Evolutionary conservation across 345 rosid genomes (phyloP).

Genomic region (Eucalyptus curtisii): DNA sequence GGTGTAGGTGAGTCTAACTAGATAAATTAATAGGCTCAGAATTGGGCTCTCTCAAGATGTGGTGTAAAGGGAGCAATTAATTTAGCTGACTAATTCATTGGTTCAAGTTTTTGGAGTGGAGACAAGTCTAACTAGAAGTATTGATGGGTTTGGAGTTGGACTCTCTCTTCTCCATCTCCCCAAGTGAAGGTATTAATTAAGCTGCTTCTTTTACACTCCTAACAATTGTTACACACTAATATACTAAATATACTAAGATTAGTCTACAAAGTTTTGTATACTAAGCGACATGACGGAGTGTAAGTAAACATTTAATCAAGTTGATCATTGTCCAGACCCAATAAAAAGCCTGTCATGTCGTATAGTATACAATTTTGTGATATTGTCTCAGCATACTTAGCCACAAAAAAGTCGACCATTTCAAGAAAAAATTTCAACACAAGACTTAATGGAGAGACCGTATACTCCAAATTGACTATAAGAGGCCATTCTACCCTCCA

Average conservation of each 20-base stretch:
- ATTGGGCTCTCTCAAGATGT: not conserved
- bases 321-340: not conserved
- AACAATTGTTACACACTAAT: not conserved
- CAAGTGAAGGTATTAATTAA: not conserved
- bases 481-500: not conserved
- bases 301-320: not conserved
- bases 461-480: not conserved
- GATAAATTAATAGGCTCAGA: no score
- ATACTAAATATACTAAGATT: not conserved
- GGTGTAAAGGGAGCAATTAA: not conserved
- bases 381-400: not conserved
- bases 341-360: not conserved
- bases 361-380: not conserved
- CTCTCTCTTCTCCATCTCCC: not conserved
- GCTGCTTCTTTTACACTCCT: not conserved
- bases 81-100: not conserved
- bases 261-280: not conserved
- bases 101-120: no score
- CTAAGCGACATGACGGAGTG: not conserved
- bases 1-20: not conserved
- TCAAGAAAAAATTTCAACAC: not conserved
- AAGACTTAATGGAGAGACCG: not conserved
- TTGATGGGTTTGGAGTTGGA: no score
- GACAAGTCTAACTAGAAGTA: no score
- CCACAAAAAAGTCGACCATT: not conserved